These are phyloP conservation scores for Neodidymelliopsis sp. DNA, from an alignment of 2,329 filamentous ascomycete genomes.

Conservation along the genomic window DNA sequence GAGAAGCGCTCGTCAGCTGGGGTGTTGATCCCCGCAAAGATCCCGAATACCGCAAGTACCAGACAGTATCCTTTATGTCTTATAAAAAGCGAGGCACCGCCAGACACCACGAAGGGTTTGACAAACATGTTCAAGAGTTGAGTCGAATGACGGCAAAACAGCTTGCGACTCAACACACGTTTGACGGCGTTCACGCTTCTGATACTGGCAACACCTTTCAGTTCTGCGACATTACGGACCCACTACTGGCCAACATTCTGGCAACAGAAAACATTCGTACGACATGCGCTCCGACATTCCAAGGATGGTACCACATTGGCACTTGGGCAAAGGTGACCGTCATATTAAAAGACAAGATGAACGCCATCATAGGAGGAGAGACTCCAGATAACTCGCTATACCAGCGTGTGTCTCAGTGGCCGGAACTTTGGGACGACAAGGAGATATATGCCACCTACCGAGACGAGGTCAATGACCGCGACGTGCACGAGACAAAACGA, in stretches of 20 bases:
- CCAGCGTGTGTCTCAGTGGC: conserved; percentile 42
- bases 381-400: conserved; percentile 42
- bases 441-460: conserved; percentile 39
- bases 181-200: conserved; percentile 78
- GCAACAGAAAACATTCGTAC: conserved; percentile 62
- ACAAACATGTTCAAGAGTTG: conserved; percentile 36
- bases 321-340: conserved; percentile 83
- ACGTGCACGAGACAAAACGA: conserved; percentile 31
- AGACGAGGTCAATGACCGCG: conserved; percentile 36
- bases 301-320: conserved; percentile 86
- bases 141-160: conserved; percentile 31
- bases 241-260: conserved; percentile 72
- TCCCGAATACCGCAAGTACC: conserved; percentile 80
- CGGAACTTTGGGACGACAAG: conserved; percentile 44
- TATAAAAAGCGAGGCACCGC: conserved; percentile 40
- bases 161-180: conserved; percentile 67
- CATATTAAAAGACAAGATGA: conserved; percentile 87
- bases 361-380: conserved; percentile 48
- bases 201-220: conserved; percentile 93
- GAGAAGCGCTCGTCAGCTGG: conserved; percentile 84
- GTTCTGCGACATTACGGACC: conserved; percentile 89
- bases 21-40: conserved; percentile 85
- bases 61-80: conserved; percentile 68
- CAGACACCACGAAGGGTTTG: conserved; percentile 35
- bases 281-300: conserved; percentile 57